These are phyloP conservation scores for Globisporangium emineosum DNA, from an alignment of 352 stramenopile species.

Conservation along the genomic window DNA sequence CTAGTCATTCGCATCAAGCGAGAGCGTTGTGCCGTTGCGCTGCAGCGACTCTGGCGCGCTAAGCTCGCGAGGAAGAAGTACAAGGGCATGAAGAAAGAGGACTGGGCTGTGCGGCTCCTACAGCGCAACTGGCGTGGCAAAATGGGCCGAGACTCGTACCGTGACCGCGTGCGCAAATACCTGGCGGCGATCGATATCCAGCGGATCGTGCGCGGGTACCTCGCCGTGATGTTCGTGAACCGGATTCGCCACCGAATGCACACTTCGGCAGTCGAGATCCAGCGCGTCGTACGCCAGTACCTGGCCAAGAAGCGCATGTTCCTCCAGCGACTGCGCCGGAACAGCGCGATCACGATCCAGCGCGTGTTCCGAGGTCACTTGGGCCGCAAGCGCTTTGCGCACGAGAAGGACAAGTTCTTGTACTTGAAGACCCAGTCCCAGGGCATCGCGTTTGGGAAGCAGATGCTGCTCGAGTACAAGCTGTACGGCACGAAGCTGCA, in stretches of 20 bases:
- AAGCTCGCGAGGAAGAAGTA: constrained; percentile 74
- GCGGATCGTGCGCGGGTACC: constrained; percentile 78
- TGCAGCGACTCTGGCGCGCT: constrained; percentile 89
- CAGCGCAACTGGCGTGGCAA: constrained; percentile 92
- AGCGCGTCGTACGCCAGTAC: constrained; percentile 73
- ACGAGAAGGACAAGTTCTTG: constrained; percentile 93
- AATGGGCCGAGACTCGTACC: constrained; percentile 75
- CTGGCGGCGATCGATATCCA: constrained; percentile 84
- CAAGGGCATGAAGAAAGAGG: constrained; percentile 74
- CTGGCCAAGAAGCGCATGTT: constrained; percentile 52
- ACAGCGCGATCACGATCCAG: constrained; percentile 82
- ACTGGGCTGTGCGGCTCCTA: constrained; percentile 90
- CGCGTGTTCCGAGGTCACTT: constrained; percentile 87
- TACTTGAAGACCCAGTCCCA: constrained; percentile 92
- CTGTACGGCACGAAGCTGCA: constrained; percentile 93
- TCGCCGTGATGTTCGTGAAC: constrained; percentile 57
- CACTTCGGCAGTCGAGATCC: constrained; percentile 66
- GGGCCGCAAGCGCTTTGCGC: constrained; percentile 66
- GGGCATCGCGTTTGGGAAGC: constrained; percentile 93
- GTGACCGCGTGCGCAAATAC: constrained; percentile 70
- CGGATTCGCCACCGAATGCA: constrained; percentile 49
- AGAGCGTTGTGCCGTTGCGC: constrained; percentile 67
- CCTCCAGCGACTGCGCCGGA: constrained; percentile 39
- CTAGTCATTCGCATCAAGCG: constrained; percentile 73
- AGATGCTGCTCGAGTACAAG: constrained; percentile 96